Evolutionary conservation across 2,329 filamentous ascomycete genomes (phyloP).

Genomic region (Neonectria coccinea): DNA sequence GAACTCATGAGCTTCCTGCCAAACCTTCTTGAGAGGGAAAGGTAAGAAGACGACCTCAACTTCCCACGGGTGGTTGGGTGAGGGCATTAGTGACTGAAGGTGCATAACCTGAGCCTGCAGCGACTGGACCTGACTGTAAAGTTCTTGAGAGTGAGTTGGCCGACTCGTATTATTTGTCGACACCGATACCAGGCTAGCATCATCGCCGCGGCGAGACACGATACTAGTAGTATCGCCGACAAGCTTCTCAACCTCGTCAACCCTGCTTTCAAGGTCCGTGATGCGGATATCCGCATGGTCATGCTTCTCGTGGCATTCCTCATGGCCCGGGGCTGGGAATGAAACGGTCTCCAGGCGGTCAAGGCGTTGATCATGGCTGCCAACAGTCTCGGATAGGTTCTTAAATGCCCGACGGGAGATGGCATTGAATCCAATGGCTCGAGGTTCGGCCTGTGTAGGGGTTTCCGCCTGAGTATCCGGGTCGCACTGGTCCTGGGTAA

Average conservation of each 20-base stretch:
- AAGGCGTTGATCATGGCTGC: constrained; percentile 72
- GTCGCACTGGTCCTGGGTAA: constrained; percentile 34
- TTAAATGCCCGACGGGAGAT: constrained; percentile 55
- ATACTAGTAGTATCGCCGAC: constrained; percentile 59
- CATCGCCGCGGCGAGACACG: constrained; percentile 53
- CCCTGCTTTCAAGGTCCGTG: constrained; percentile 74
- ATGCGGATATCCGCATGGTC: constrained; percentile 75
- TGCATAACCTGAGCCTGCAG: constrained; percentile 64
- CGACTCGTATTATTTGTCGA: constrained; percentile 57
- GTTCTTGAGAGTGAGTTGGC: constrained; percentile 57
- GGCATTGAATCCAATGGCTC: constrained; percentile 35
- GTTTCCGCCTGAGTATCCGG: constrained; percentile 37
- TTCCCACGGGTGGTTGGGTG: constrained; percentile 74
- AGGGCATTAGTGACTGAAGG: constrained; percentile 72
- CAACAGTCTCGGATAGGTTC: constrained; percentile 64
- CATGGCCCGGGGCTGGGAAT: constrained; percentile 73
- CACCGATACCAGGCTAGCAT: constrained; percentile 62
- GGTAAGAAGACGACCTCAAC: constrained; percentile 82
- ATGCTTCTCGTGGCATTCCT: constrained; percentile 76
- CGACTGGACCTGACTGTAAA: constrained; percentile 63
- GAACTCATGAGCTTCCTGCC: constrained; percentile 65
- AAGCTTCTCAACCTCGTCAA: constrained; percentile 70
- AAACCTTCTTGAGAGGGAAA: constrained; percentile 70
- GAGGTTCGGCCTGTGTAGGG: constrained; percentile 47
- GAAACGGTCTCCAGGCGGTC: constrained; percentile 77